Evolutionary conservation across 352 stramenopile species (phyloP).

Genomic region (Globisporangium radiosum): DNA sequence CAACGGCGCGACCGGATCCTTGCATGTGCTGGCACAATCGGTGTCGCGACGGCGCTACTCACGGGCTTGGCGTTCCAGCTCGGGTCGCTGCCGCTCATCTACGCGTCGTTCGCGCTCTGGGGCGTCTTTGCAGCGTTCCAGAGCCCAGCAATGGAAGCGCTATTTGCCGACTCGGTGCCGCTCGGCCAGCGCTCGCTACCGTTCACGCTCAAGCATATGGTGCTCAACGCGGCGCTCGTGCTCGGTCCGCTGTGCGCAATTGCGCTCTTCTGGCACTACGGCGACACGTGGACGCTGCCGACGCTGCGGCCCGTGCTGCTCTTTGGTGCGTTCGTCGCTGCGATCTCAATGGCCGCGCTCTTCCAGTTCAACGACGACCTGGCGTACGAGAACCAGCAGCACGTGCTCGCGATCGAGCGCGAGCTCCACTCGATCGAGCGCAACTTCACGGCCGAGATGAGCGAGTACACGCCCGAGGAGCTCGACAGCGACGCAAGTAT

Average conservation of each 20-base stretch:
- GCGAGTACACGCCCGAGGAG: slow-evolving; percentile 20
- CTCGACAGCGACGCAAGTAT: slow-evolving; percentile 6
- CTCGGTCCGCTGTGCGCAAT: slow-evolving; percentile 55
- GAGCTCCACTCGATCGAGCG: slow-evolving; percentile 59
- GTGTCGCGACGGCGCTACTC: slow-evolving; percentile 28
- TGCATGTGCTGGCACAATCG: slow-evolving; percentile 26
- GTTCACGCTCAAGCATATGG: slow-evolving; percentile 71
- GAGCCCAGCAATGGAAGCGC: slow-evolving; percentile 64
- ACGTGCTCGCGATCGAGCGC: slow-evolving; percentile 44
- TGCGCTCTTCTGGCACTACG: slow-evolving; percentile 61
- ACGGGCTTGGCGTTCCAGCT: slow-evolving; percentile 42
- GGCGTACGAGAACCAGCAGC: slow-evolving; percentile 58
- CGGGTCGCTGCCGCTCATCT: slow-evolving; percentile 39
- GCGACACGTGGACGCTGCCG: slow-evolving; percentile 66
- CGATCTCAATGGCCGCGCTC: slow-evolving; percentile 50
- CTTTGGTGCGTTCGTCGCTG: slow-evolving; percentile 50
- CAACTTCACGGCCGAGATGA: slow-evolving; percentile 54
- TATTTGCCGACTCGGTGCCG: slow-evolving; percentile 83
- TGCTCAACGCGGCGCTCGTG: slow-evolving; percentile 45
- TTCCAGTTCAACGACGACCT: slow-evolving; percentile 80
- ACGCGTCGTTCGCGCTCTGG: slow-evolving; percentile 66
- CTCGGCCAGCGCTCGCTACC: slow-evolving; percentile 55
- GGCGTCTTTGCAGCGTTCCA: slow-evolving; percentile 74
- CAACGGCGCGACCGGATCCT: slow-evolving; percentile 51
- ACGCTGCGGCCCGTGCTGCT: slow-evolving; percentile 62